Evolutionary conservation across 2,329 filamentous ascomycete genomes (phyloP), one percentile per base, ranked within the genome.

Genomic region (Sphaerulina musiva): DNA sequence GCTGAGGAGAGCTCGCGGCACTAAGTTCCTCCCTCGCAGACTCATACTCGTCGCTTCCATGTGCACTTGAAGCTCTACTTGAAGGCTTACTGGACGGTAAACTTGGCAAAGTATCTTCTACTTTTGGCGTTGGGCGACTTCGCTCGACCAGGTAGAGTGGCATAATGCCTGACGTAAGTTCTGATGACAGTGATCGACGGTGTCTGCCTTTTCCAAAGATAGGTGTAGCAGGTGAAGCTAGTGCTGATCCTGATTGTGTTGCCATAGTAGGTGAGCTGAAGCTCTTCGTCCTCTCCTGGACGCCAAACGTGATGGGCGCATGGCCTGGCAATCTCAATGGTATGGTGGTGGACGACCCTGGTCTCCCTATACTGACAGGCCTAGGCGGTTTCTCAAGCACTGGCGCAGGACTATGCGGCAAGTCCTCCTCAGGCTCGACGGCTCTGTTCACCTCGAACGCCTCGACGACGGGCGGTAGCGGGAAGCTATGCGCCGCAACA

Each of bases 81-180:
- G 74, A 70, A 3, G 72, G 70, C 11, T 71, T 70, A 59, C 75
- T 78, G 0, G 72, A 71, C 10, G 75, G 77, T 11, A 83, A 70
- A 29, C 76, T 77, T 6, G 81, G 80, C 1, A 82, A 68, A 3
- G 73, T 64, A 41, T 76, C 66, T 26, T 72, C 70, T 3, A 74
- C 59, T 74, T 67, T 58, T 68, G 72, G 64, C 14, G 68, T 65
- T 62, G 78, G 77, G 14, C 73, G 72, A 60, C 78, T 80, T 31
- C 77, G 83, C 69, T 95, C 87, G 6, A 95, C 81, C 20, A 95
- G 82, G 70, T 87, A 92, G 7, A 96, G 74, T 0, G 91, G 91
- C 54, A 56, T 56, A 23, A 56, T 48, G 12, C 54, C 54, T 12
- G 51, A 48, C 14, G 61, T 87, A 84, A 64, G 91, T 85, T 93